Evolutionary conservation across 148 eudicot genomes (phyloP).

Genomic region (Dianthus caryophyllus): DNA sequence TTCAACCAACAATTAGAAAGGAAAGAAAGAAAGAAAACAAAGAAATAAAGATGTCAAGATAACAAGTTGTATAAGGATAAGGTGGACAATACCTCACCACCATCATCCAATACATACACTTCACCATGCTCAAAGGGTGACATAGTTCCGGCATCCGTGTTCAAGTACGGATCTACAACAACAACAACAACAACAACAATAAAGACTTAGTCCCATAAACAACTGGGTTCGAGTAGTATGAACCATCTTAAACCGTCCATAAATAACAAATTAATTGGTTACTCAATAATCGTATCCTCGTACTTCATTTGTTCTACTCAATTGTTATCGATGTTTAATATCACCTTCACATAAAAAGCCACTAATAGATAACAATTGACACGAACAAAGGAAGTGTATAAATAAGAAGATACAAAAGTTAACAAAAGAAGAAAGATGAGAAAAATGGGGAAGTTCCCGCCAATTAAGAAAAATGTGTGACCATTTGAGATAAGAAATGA

Average conservation of each 20-base stretch:
- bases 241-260: too few species aligned
- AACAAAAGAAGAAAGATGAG: neutral
- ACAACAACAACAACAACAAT: too few species aligned
- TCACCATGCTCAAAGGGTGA: constrained; percentile 98
- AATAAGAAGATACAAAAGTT: neutral
- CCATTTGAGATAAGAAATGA: neutral
- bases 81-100: constrained; percentile 71
- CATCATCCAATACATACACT: constrained; percentile 91
- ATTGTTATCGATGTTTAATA: too few species aligned
- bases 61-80: neutral
- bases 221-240: too few species aligned
- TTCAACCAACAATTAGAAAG: neutral
- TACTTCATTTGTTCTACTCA: too few species aligned
- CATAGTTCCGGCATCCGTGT: constrained; percentile 97
- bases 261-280: too few species aligned
- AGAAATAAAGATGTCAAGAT: constrained; percentile 5
- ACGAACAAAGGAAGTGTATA: too few species aligned
- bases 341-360: too few species aligned
- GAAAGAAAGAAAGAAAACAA: neutral
- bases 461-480: constrained; percentile 4
- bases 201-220: too few species aligned
- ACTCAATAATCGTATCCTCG: too few species aligned
- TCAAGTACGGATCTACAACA: constrained; percentile 83
- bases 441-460: neutral
- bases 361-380: too few species aligned